Evolutionary conservation across 2,329 filamentous ascomycete species (phyloP).

Genomic region (Fusarium goolgardi): DNA sequence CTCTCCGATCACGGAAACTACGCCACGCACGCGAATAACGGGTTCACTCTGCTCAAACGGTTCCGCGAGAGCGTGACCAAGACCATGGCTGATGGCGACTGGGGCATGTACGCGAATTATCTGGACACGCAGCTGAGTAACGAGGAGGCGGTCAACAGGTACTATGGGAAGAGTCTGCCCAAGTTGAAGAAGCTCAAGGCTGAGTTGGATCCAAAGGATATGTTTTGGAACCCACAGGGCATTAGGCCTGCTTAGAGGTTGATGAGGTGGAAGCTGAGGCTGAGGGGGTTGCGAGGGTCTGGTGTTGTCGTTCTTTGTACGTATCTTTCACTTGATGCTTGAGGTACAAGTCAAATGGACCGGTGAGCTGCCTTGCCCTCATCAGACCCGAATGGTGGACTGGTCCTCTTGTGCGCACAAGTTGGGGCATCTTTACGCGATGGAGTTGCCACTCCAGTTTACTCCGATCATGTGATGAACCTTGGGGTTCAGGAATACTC

Average conservation of each 20-base stretch:
- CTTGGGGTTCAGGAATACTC: neutral
- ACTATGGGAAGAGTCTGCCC: slow-evolving; percentile 53
- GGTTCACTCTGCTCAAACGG: slow-evolving; percentile 50
- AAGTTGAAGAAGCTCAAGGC: slow-evolving; percentile 53
- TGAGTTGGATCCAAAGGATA: slow-evolving; percentile 51
- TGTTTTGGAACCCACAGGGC: slow-evolving; percentile 57
- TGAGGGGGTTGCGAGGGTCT: neutral
- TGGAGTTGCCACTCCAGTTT: neutral
- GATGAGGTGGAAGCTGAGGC: neutral
- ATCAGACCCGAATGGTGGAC: neutral
- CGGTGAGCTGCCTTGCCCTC: neutral
- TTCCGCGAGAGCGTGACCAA: slow-evolving; percentile 52
- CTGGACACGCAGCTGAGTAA: slow-evolving; percentile 53
- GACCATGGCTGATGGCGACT: slow-evolving; percentile 45
- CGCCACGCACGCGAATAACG: slow-evolving; percentile 49
- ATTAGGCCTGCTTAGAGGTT: slow-evolving; percentile 25
- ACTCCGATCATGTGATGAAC: neutral
- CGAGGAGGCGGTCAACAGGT: slow-evolving; percentile 49
- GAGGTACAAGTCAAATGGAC: neutral
- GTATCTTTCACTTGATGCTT: neutral
- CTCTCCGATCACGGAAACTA: slow-evolving; percentile 56
- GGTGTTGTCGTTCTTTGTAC: slow-evolving; percentile 3
- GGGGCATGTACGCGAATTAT: slow-evolving; percentile 59
- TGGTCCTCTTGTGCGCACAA: neutral
- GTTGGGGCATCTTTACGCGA: neutral